A percentile compares a stretch with the other conserved stretches of the same genome.
phyloP scores from a whole-genome alignment of 768 basidiomycete genomes.

The Glaciozyma antarctica region DNA sequence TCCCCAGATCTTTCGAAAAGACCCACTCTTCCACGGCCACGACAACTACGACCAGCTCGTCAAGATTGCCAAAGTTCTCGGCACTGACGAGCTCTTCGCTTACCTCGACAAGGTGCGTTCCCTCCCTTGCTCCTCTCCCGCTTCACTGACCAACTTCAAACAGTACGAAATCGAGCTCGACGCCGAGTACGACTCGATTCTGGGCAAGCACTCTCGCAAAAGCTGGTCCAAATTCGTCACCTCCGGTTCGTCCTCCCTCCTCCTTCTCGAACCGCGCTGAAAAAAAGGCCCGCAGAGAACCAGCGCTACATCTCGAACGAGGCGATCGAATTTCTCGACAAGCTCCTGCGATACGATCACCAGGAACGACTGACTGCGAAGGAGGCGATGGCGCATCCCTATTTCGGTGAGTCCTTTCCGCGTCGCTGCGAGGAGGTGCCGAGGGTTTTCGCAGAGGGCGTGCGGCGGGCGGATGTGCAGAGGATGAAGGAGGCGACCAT shows the following conservation, averaged over 20 bases:
- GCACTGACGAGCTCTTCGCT: constrained; percentile 25
- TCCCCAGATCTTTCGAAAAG: constrained; percentile 31
- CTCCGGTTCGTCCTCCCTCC: background rate
- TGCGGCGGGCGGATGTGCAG: too few relatives aligned
- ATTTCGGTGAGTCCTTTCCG: constrained; percentile 47
- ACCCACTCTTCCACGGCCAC: constrained; percentile 32
- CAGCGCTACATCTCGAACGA: constrained; percentile 65
- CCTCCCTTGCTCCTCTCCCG: background rate
- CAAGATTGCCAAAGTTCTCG: constrained; percentile 32
- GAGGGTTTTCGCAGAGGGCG: too few relatives aligned
- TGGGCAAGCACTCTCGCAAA: constrained; percentile 73
- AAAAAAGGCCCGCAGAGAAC: constrained; percentile 3
- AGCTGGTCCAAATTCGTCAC: constrained; percentile 93
- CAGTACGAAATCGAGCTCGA: constrained; percentile 95
- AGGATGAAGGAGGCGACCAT: too few relatives aligned
- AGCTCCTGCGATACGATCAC: constrained; percentile 84
- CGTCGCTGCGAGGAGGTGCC: too few relatives aligned
- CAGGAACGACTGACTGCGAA: constrained; percentile 90
- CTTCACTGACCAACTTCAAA: constrained; percentile 40
- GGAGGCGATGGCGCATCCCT: constrained; percentile 84
- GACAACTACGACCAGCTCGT: constrained; percentile 32
- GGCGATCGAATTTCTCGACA: constrained; percentile 91
- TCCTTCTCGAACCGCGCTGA: background rate
- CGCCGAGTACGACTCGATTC: constrained; percentile 86
- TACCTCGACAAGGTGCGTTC: constrained; percentile 36